Conservation (phyloP, 371 early-diverging fungal genomes). For the Lichtheimia ramosa region DNA sequence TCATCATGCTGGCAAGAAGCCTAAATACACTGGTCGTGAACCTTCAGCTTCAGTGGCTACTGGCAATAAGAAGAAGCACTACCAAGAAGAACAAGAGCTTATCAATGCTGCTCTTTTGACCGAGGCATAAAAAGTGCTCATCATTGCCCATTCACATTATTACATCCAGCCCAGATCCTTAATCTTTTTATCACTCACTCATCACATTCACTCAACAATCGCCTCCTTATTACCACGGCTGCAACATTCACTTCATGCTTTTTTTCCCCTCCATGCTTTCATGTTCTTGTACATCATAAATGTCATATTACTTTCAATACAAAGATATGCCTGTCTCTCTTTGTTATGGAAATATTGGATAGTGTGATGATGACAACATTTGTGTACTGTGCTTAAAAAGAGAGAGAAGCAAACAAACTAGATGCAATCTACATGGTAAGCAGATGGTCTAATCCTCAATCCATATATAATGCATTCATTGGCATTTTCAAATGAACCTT, state of each 20-base stretch:
- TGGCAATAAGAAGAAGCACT: constrained; percentile 96
- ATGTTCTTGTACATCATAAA: neutral
- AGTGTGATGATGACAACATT: too few species aligned
- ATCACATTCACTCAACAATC: too few species aligned
- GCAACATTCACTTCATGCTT: neutral
- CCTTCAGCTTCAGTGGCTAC: constrained; percentile 95
- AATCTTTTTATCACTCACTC: too few species aligned
- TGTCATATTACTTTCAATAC: neutral
- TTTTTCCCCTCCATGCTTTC: neutral
- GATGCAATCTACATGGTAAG: too few species aligned
- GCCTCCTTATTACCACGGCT: neutral
- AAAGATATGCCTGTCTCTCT: neutral
- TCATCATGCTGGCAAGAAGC: constrained; percentile 68
- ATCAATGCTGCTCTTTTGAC: constrained; percentile 78
- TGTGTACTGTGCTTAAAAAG: too few species aligned
- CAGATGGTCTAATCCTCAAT: too few species aligned
- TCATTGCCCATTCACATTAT: neutral
- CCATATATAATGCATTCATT: too few species aligned
- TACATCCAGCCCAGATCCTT: constrained; percentile 1
- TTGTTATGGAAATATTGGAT: too few species aligned
- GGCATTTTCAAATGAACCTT: too few species aligned
- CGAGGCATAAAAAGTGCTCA: constrained; percentile 20
- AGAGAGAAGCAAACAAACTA: too few species aligned
- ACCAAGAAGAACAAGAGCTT: constrained; percentile 86
- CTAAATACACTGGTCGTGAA: constrained; percentile 88